A percentile compares a stretch with the other conserved stretches of the same genome.
These are phyloP conservation scores for Auricularia heimuer DNA, from an alignment of 768 basidiomycete genomes.

Conservation along the genomic window DNA sequence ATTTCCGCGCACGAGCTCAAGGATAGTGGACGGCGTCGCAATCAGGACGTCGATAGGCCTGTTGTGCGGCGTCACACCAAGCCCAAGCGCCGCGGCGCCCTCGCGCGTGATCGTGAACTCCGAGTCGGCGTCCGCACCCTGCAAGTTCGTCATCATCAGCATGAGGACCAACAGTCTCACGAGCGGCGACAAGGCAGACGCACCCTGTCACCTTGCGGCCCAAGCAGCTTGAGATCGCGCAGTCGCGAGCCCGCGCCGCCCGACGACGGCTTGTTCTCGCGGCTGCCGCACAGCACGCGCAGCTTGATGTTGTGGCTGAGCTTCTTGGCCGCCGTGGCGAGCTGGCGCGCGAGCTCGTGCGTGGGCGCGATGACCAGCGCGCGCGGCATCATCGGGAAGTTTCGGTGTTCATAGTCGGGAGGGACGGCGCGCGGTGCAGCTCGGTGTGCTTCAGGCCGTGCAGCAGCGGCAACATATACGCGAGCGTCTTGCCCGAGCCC, in stretches of 20 bases:
- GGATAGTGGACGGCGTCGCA: neutral
- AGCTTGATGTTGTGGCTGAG: constrained; percentile 68
- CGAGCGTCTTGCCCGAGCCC: constrained; percentile 85
- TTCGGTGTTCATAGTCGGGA: constrained; percentile 10
- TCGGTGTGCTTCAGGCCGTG: constrained; percentile 69
- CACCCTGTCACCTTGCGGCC: neutral
- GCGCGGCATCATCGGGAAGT: constrained; percentile 49
- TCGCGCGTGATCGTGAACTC: neutral
- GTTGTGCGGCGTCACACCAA: neutral
- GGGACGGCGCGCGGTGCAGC: constrained; percentile 12
- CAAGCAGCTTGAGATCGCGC: neutral
- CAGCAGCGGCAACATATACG: constrained; percentile 78
- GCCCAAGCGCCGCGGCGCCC: neutral
- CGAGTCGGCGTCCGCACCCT: neutral
- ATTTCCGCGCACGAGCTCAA: neutral
- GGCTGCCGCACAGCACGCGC: constrained; percentile 62
- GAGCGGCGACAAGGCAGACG: neutral
- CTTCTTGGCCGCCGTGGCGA: constrained; percentile 62
- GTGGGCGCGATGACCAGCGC: constrained; percentile 80
- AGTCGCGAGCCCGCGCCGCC: neutral
- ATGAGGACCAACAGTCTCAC: too few species aligned
- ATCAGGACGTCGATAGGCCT: neutral
- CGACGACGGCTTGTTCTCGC: constrained; percentile 33
- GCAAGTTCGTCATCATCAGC: neutral
- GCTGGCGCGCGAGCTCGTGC: constrained; percentile 79